Evolutionary conservation across 441 rosid species (phyloP), one percentile per base, ranked within the genome.

Genomic region (Theobroma grandiflorum): DNA sequence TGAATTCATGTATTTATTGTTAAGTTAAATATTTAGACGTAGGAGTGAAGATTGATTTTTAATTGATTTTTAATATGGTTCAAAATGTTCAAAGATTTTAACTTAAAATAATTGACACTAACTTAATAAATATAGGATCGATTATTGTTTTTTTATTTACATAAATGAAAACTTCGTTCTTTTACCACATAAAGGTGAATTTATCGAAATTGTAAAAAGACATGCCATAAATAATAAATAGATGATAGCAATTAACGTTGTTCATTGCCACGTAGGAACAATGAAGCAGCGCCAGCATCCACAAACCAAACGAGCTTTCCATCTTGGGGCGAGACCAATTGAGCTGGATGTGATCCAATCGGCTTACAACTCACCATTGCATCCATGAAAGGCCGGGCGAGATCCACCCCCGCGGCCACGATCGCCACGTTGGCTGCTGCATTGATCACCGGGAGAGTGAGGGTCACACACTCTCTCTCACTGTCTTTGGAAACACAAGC

Each of bases 251-350:
- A 26, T 26, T 26, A 26, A 26, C 31, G 31, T 0, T 26, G 0
- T 4, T 47, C 84, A 38, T 20, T 26, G 42, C 76, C 52, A 6
- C 43, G 47, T 10, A 68, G 76, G 78, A 80, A 82, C 45, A 79
- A 11, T 0, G 80, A 77, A 18, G 85, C 85, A n/a, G 83, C 85
- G 37, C 2, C 14, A 1, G 72, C 55, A 64, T 85, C 87, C 5
- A 68, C 85, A 31, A 85, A 85, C 85, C 87, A 85, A 57, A 82
- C 85, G 18, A 82, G 76, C 50, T 77, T 82, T 15, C 85, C 85
- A 45, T 82, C 76, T 12, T 42, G 69, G 45, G 87, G 85, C 53
- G 42, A 16, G 0, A 85, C 64, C 73, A 57, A 74, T 8, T 63
- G 75, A 49, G 82, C 82, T 9, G 85, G 85, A 6, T 1, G n/a